Percentiles rank a stretch among this genome's conserved stretches.
Evolutionary conservation across 495 filamentous ascomycete genomes (phyloP).

Genomic region (Daldinia bambusicola): DNA sequence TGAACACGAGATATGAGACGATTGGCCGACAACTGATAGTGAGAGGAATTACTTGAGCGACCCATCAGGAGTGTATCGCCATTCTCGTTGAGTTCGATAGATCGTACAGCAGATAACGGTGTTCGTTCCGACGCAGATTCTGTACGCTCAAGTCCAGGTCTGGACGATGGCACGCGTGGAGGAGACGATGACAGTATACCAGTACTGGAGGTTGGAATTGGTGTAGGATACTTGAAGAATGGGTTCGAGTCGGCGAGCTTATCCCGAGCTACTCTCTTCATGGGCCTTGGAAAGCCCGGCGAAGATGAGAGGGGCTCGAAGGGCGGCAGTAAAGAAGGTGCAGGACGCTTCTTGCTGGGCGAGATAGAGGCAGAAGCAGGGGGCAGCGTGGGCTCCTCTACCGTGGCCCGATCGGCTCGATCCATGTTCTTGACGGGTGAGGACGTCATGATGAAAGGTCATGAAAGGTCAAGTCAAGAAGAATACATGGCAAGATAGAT

Average conservation of each 20-base stretch:
- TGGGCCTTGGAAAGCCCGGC: slow-evolving; percentile 78
- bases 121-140: slow-evolving; percentile 84
- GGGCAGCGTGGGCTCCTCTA: slow-evolving; percentile 44
- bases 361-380: slow-evolving; percentile 39
- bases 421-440: slow-evolving; percentile 47
- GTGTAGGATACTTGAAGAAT: slow-evolving; percentile 81
- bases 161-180: slow-evolving; percentile 65
- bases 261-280: slow-evolving; percentile 74
- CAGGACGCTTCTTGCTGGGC: slow-evolving; percentile 71
- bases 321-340: slow-evolving; percentile 83
- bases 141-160: slow-evolving; percentile 66
- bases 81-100: slow-evolving; percentile 80
- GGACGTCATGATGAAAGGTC: slow-evolving; percentile 40
- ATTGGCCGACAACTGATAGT: slow-evolving; percentile 91
- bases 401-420: slow-evolving; percentile 27
- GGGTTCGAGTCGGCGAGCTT: slow-evolving; percentile 53
- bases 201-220: slow-evolving; percentile 91
- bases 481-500: background rate
- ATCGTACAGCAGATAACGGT: slow-evolving; percentile 82
- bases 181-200: slow-evolving; percentile 92
- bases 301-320: slow-evolving; percentile 95
- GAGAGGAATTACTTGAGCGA: slow-evolving; percentile 88
- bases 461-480: slow-evolving; percentile 40
- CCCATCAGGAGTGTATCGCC: slow-evolving; percentile 88
- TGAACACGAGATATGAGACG: slow-evolving; percentile 92